These are phyloP conservation scores for Citrus trifoliata DNA, from an alignment of 345 rosid species.

Conservation along the genomic window DNA sequence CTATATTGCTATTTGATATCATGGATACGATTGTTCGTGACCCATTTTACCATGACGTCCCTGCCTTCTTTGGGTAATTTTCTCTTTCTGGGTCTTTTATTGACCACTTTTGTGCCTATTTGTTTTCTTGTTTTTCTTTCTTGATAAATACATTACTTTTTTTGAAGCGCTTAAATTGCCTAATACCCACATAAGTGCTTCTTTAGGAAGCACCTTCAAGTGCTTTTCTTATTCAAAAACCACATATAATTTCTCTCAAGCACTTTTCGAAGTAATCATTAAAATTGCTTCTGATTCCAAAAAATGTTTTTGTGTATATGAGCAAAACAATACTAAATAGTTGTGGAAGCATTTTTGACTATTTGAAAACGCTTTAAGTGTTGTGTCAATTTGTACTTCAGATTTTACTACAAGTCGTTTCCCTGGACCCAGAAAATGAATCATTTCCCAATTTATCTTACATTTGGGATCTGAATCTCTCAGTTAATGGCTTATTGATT, in stretches of 20 bases:
- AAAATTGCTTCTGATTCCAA: neutral
- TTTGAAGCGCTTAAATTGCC: neutral
- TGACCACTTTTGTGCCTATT: neutral
- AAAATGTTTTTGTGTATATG: neutral
- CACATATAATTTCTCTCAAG: neutral
- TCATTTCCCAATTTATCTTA: neutral
- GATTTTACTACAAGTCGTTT: neutral
- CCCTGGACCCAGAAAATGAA: neutral
- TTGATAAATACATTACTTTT: neutral
- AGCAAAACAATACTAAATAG: neutral
- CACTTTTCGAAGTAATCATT: neutral
- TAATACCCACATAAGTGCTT: neutral
- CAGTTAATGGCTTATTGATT: neutral
- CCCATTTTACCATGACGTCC: constrained; percentile 84
- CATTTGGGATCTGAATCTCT: neutral
- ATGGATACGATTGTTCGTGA: constrained; percentile 98
- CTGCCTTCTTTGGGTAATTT: constrained; percentile 71
- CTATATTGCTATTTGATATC: constrained; percentile 85
- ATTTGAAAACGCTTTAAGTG: neutral
- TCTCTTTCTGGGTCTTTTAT: neutral
- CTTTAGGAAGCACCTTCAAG: neutral
- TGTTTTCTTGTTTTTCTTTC: neutral
- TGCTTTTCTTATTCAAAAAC: neutral
- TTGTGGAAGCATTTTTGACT: neutral
- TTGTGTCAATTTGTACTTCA: neutral